Evolutionary conservation across 768 basidiomycete genomes (phyloP).

Genomic region (Boletus sp.): DNA sequence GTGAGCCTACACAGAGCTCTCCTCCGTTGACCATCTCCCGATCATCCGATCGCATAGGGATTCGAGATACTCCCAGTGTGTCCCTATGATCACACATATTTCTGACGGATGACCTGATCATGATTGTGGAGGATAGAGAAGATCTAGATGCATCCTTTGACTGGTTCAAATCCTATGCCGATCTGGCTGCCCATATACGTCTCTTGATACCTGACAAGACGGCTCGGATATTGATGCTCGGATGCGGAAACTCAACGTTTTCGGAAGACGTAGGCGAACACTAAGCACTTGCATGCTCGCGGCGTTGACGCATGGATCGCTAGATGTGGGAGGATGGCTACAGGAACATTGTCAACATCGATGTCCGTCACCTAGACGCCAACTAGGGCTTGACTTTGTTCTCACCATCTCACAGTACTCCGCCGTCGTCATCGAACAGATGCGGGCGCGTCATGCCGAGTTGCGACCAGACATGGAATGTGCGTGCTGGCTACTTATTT

Average conservation of each 20-base stretch:
- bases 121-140: constrained; percentile 45
- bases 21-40: background rate
- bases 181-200: constrained; percentile 61
- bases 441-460: constrained; percentile 53
- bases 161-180: constrained; percentile 84
- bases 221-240: constrained; percentile 72
- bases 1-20: constrained; percentile 40
- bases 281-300: background rate
- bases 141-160: constrained; percentile 62
- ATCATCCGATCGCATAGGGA: constrained; percentile 47
- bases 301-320: constrained; percentile 3
- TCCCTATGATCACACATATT: constrained; percentile 12
- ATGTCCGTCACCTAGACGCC: constrained; percentile 46
- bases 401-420: constrained; percentile 57
- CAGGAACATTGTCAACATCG: constrained; percentile 73
- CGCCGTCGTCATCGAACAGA: constrained; percentile 67
- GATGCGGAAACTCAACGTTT: constrained; percentile 80
- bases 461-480: constrained; percentile 70
- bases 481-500: constrained; percentile 28
- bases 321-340: constrained; percentile 91
- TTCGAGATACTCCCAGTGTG: constrained; percentile 64
- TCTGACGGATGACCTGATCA: constrained; percentile 1
- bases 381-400: background rate
- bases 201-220: constrained; percentile 61
- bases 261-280: constrained; percentile 61